Base-by-base conservation (phyloP, 495 filamentous ascomycete genomes). In the Rusavskia elegans region DNA sequence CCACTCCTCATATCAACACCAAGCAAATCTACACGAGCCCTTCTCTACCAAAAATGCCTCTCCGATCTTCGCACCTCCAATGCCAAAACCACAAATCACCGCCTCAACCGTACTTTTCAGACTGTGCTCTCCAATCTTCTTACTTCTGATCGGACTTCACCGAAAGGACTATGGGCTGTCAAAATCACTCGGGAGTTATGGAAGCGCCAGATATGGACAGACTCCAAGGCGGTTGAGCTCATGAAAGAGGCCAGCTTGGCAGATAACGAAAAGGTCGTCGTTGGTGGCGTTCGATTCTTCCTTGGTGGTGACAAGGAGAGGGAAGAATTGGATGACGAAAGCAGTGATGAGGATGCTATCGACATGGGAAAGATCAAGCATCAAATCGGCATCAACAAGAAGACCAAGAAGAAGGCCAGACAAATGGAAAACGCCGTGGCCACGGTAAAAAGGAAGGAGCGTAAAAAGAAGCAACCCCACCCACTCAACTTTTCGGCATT, bases 401-500 rank as follows among this genome's bases (percentile, higher is more conserved):
- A 97, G 72, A 83, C 80, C 13, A 87, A 81, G 61, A 97, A 96
- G 71, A 82, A 88, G 55, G 74, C 79, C 21, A 83, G 82, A 60
- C 75, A 77, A 9, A 73, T 93, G 20, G 84, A 89, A 51, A 84
- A 82, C 60, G 93, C 89, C 1, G 72, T 84, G 8, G 75, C 81
- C 20, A 83, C 81, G 57, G 75, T 88, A 27, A 90, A 82, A 64
- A 85, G 73, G 64, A 84, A 85, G 65, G 85, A 94, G 64, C 79
- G 78, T 61, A 93, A 90, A 71, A 95, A 95, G 77, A 81, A 78
- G 48, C 76, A 85, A 50, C 84, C 86, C 0, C 85, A 89, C 60
- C 80, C 83, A 0, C 75, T 97, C 21, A 97, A 99, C 69, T 99
- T 99, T 68, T 95, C 89, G 0, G 93, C 93, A n/a, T 77, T 87